Conservation (phyloP, 2,329 filamentous ascomycete genomes). For the Trichoderma arundinaceum region DNA sequence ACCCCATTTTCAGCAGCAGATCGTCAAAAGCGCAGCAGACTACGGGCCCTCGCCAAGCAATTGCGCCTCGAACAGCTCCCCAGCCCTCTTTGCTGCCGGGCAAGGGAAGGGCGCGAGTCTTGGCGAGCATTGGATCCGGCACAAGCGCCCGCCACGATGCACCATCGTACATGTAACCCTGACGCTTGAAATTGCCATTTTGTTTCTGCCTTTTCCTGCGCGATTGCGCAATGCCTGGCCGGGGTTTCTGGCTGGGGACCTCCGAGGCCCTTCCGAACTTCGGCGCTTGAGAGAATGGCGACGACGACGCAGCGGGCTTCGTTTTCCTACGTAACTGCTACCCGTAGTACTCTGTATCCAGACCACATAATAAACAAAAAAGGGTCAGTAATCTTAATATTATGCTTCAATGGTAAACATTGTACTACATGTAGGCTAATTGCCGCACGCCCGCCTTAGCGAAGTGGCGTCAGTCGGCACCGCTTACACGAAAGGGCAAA, state of each 20-base stretch:
- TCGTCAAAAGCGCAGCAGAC: neutral
- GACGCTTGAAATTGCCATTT: neutral
- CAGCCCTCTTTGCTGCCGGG: neutral
- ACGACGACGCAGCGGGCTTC: neutral
- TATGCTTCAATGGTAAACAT: constrained; percentile 24
- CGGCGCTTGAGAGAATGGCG: neutral
- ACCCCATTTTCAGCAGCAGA: neutral
- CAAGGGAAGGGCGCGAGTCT: neutral
- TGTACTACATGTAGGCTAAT: neutral
- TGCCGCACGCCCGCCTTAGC: neutral
- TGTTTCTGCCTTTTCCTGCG: neutral
- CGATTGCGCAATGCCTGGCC: constrained; percentile 20
- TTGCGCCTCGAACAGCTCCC: neutral
- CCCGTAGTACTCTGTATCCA: too few relatives aligned
- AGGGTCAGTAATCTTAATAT: constrained; percentile 25
- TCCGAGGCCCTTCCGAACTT: neutral
- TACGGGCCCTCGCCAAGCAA: constrained; percentile 18
- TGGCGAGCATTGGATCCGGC: neutral
- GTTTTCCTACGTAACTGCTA: too few relatives aligned
- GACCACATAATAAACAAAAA: neutral
- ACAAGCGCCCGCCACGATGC: neutral
- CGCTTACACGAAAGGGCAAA: neutral
- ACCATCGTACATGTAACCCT: constrained; percentile 16
- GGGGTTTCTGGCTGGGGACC: neutral
- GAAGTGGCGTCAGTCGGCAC: neutral